Conservation (phyloP, 2,329 filamentous ascomycete species). For the Pseudodiploospora longispora region DNA sequence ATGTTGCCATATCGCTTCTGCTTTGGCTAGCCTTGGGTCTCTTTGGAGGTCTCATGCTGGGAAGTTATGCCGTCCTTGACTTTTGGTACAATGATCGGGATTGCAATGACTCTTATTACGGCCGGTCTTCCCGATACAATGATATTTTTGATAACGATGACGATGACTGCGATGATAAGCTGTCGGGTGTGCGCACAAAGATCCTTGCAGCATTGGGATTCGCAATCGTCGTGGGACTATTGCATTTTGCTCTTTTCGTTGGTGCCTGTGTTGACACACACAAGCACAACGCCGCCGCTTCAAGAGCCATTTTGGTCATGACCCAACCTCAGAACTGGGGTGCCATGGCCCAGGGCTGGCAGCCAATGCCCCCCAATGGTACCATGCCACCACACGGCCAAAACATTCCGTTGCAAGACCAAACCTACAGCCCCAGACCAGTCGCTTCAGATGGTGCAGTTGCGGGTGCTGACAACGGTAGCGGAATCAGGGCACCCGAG, state of each 20-base stretch:
- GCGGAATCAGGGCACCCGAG: too few relatives aligned
- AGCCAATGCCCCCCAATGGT: constrained; percentile 14
- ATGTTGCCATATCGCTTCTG: constrained; percentile 34
- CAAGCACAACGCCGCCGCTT: constrained; percentile 18
- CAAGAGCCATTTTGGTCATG: constrained; percentile 18
- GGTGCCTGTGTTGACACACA: constrained; percentile 31
- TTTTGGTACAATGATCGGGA: constrained; percentile 6
- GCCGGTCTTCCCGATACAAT: neutral
- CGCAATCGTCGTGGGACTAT: constrained; percentile 16
- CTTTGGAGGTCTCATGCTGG: too few relatives aligned
- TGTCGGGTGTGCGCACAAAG: neutral
- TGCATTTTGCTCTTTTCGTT: constrained; percentile 32
- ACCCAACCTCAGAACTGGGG: constrained; percentile 21
- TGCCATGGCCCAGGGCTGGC: constrained; percentile 21
- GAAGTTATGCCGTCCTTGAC: constrained; percentile 7
- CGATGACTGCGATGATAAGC: neutral
- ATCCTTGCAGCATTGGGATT: constrained; percentile 17
- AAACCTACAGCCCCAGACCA: too few relatives aligned
- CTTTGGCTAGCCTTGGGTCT: constrained; percentile 25
- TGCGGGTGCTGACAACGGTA: too few relatives aligned
- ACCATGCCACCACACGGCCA: too few relatives aligned
- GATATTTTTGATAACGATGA: neutral
- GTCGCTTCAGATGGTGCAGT: too few relatives aligned
- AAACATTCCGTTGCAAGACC: too few relatives aligned
- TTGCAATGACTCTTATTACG: constrained; percentile 10